phyloP scores from a whole-genome alignment of 441 rosid genomes.

The Theobroma grandiflorum region DNA sequence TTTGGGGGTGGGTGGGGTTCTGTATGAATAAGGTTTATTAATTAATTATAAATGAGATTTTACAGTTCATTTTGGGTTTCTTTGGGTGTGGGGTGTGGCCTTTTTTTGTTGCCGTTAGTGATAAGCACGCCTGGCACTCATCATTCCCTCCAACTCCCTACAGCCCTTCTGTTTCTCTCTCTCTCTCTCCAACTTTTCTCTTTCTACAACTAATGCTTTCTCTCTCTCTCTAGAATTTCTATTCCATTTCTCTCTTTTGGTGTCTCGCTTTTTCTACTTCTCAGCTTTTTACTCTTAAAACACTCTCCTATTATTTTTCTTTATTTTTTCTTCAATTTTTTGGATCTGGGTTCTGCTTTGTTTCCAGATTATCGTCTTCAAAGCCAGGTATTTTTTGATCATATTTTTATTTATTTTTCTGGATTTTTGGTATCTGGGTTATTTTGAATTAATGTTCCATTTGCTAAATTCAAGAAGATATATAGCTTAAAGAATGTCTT shows the following conservation, averaged over 20 bases:
- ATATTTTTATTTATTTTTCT: background rate
- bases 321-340: constrained; percentile 34
- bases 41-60: constrained; percentile 26
- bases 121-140: constrained; percentile 93
- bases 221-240: constrained; percentile 50
- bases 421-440: constrained; percentile 35
- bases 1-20: no score
- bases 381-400: constrained; percentile 40
- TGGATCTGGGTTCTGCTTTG: constrained; percentile 64
- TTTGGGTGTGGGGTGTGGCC: constrained; percentile 41
- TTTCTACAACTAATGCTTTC: constrained; percentile 25
- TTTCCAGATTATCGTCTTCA: constrained; percentile 33
- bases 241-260: constrained; percentile 33
- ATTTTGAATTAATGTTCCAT: constrained; percentile 23
- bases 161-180: constrained; percentile 24
- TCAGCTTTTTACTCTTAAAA: constrained; percentile 37
- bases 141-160: constrained; percentile 71
- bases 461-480: constrained; percentile 28
- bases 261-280: constrained; percentile 31
- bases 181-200: constrained; percentile 40
- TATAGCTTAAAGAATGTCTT: constrained; percentile 8
- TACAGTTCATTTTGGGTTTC: constrained; percentile 37
- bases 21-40: background rate
- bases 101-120: constrained; percentile 73
- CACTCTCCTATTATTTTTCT: constrained; percentile 8